Evolutionary conservation across 169 alveolate genomes (phyloP), one percentile per base, ranked within the genome.

Genomic region (Neospora caninum): DNA sequence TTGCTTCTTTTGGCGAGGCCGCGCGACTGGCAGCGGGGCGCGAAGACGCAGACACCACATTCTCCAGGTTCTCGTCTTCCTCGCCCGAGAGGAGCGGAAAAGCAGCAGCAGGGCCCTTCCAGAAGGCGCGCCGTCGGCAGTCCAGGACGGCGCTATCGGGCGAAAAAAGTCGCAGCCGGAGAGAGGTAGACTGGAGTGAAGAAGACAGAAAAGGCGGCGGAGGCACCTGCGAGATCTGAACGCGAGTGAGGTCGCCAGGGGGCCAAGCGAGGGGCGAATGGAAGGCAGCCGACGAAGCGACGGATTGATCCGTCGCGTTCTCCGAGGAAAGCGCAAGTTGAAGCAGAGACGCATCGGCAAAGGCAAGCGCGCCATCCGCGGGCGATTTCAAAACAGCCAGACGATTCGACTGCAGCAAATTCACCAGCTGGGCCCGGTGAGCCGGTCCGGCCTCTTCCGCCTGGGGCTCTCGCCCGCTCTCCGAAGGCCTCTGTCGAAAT

Each of bases 391-490:
- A 80, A 86, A 67, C 67, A 67, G 80, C 88, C 70, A 91, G 49
- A 16, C 95, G 29, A 43, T 93, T 93, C 36, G 93, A 67, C 93
- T 93, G 95, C 36, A 93, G 64, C 13, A 93, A 41, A 36, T 93
- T 93, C 42, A 93, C 91, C 9, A 93, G 88, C 82, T 93, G 95
- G 0, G 95, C 95, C 22, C 95, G 95, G 82, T 93, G 95, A 9
- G 54, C 54, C 64, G 93, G 89, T 20, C 67, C 39, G 0, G 58
- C 20, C 84, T 73, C 84, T 4, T 41, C 16, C 80, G 45, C 7
- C 84, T 25, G 42, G 84, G 84, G 84, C 39, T 25, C 41, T 25
- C 36, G 80, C 31, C 10, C 80, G 80, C 10, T 20, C 36, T 29
- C 80, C 29, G 58, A 4, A 9, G 6, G 31, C 2, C 80, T 69